Evolutionary conservation across 1,139 yeast genomes (phyloP), one percentile per base, ranked within the genome.

Genomic region (Sugiyamaella sp.): DNA sequence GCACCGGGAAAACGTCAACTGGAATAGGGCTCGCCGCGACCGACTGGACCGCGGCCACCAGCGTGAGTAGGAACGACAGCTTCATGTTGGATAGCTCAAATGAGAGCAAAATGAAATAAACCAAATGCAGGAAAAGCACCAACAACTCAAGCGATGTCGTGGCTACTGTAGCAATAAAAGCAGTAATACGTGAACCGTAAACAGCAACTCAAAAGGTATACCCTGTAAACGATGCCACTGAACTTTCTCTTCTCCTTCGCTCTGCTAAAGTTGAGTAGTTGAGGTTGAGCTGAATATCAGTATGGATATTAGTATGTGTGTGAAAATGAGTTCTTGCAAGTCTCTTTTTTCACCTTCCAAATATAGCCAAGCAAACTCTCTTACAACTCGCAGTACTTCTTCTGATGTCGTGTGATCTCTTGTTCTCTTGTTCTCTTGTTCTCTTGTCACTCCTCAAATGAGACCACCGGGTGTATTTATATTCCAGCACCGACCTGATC

Each of bases 1-100:
- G 61, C 9, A 49, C 46, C 4, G 56, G 56, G 25, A 49, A 49
- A 5, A 46, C 51, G 19, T 53, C 56, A 5, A 53, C 53, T 4
- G 56, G 56, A 9, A 53, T 40, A 21, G 56, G 56, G 33, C 56
- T 49, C 14, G 53, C 49, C 19, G 48, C 37, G 14, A 43, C 42
- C n/a, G 41, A 5, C 16, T 35, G 25, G 40, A 44, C 3, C 12
- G 27, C 22, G 27, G 39, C 29, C 5, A 14, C 19, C 17, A 44
- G 9, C 16, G 39, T 21, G 12, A 43, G 25, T 29, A 29, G 14
- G n/a, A 29, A 29, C 35, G 35, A 29, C 35, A 29, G 14, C 35
- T 29, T 29, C 35, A 29, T 29, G 14, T 29, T 29, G 35, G 29
- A 24, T 6, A 24, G 10, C 29, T 24, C 29, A 6, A 24, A 5